Evolutionary conservation across 2,329 filamentous ascomycete genomes (phyloP).

Genomic region (Xylariales sp.): DNA sequence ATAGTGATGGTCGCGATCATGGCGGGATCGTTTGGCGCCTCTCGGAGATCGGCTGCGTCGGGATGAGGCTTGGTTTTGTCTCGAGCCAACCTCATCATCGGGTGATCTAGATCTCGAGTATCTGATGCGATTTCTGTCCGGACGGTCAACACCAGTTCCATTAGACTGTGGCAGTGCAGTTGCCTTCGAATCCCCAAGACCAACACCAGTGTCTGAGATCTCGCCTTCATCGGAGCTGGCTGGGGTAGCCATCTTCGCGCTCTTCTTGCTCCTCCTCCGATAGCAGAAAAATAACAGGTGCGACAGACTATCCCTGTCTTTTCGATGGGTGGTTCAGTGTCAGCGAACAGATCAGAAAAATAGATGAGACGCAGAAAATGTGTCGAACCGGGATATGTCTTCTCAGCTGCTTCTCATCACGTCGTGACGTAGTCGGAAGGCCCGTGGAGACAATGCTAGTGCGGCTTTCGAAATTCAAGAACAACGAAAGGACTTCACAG

Average conservation of each 20-base stretch:
- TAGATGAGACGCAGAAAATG: conserved; percentile 23
- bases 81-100: conserved; percentile 32
- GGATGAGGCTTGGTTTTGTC: conserved; percentile 38
- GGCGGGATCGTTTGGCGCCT: conserved; percentile 63
- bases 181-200: conserved; percentile 69
- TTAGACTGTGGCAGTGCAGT: conserved; percentile 74
- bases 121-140: conserved; percentile 71
- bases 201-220: conserved; percentile 63
- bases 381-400: conserved; percentile 29
- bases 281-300: conserved; percentile 11
- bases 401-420: conserved; percentile 22
- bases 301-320: conserved; percentile 19
- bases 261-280: conserved; percentile 20
- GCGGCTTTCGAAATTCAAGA: too few species aligned
- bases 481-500: too few species aligned
- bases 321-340: conserved; percentile 17
- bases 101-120: conserved; percentile 51
- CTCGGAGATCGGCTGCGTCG: conserved; percentile 56
- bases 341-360: conserved; percentile 19
- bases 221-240: conserved; percentile 82
- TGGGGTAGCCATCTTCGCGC: conserved; percentile 23
- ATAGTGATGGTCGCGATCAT: conserved; percentile 52
- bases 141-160: conserved; percentile 87
- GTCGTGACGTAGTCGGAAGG: conserved; percentile 10
- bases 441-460: conserved; percentile 4